Conservation (phyloP, 805 yeast genomes). For the Starmerella floris region DNA sequence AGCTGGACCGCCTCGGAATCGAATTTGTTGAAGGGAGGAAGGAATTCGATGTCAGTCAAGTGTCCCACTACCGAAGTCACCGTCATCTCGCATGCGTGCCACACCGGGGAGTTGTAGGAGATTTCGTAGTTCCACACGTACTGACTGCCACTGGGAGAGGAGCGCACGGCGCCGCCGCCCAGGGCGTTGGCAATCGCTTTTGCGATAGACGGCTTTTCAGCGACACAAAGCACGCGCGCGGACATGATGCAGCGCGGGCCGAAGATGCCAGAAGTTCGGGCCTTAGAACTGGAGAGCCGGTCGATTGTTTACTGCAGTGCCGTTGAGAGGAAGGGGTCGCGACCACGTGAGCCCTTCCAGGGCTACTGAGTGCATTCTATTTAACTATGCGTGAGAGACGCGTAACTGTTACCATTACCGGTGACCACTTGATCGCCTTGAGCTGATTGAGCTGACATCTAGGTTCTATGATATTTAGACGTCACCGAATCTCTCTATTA, state of each 20-base stretch:
- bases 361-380: too few species aligned
- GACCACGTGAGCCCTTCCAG: too few species aligned
- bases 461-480: too few species aligned
- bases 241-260: not conserved
- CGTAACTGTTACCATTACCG: too few species aligned
- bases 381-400: too few species aligned
- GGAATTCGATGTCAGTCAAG: slow-evolving; percentile 51
- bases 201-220: slow-evolving; percentile 93
- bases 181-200: slow-evolving; percentile 63
- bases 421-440: too few species aligned
- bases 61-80: slow-evolving; percentile 94
- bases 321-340: too few species aligned
- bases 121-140: slow-evolving; percentile 74
- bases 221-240: slow-evolving; percentile 62
- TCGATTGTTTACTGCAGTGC: too few species aligned
- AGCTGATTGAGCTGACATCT: too few species aligned
- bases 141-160: slow-evolving; percentile 39
- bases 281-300: too few species aligned
- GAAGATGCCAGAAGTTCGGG: not conserved
- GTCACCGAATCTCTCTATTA: too few species aligned
- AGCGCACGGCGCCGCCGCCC: slow-evolving; percentile 51
- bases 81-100: slow-evolving; percentile 62
- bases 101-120: slow-evolving; percentile 45
- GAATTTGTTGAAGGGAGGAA: slow-evolving; percentile 51
- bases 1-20: slow-evolving; percentile 48